Percentiles rank a stretch among this genome's conserved stretches.
phyloP scores from a whole-genome alignment of 176 grass and related monocot genomes.

The Avena sativa region DNA sequence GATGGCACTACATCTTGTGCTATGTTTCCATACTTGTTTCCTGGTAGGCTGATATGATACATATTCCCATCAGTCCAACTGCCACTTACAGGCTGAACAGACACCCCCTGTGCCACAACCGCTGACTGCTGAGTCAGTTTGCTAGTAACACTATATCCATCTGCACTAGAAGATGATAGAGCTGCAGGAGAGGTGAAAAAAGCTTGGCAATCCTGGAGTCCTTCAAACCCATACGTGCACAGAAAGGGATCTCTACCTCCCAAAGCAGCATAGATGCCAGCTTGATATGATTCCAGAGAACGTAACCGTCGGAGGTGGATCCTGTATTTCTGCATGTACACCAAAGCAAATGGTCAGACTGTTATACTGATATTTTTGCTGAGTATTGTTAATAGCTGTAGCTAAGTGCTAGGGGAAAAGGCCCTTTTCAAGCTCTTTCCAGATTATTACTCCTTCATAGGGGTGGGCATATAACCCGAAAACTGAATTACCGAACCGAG shows the following conservation, averaged over 20 bases:
- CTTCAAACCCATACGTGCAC: constrained; percentile 72
- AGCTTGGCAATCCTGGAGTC: constrained; percentile 63
- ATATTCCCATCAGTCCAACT: constrained; percentile 54
- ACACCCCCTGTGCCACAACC: constrained; percentile 53
- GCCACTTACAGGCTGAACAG: constrained; percentile 35
- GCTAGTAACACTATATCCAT: not conserved
- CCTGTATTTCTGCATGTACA: constrained; percentile 89
- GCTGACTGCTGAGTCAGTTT: constrained; percentile 41
- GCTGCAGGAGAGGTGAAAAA: not conserved
- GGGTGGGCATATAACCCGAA: no score
- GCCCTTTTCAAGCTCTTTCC: no score
- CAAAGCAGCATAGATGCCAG: constrained; percentile 75
- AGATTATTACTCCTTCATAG: no score
- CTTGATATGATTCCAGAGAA: constrained; percentile 76
- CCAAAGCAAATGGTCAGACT: constrained; percentile 41
- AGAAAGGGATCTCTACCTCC: constrained; percentile 72
- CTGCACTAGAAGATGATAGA: no score
- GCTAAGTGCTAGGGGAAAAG: no score
- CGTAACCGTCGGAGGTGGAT: constrained; percentile 86
- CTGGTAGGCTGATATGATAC: constrained; percentile 57
- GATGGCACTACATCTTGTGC: constrained; percentile 50
- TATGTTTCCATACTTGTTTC: constrained; percentile 44
- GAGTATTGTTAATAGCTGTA: no score
- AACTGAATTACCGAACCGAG: no score
- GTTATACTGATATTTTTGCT: no score